A percentile compares a stretch with the other conserved stretches of the same genome.
phyloP scores from a whole-genome alignment of 1,284 basidiomycete species.

The Rugosomyces carneus region DNA sequence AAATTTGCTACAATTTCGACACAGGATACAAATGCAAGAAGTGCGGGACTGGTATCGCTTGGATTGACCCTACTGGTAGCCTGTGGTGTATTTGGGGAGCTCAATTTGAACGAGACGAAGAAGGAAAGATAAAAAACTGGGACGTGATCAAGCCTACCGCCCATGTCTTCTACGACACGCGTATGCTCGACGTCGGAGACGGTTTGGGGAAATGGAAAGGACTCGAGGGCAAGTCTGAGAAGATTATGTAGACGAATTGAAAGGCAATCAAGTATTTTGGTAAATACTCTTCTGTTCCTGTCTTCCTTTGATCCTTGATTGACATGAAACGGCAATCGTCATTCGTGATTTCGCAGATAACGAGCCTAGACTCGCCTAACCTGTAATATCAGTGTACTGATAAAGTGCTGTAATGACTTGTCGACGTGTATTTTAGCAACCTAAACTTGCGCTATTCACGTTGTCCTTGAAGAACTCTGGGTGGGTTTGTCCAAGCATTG shows the following conservation, averaged over 20 bases:
- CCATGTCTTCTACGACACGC: slow-evolving; percentile 12
- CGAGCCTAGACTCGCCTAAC: too few relatives aligned
- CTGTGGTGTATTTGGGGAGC: slow-evolving; percentile 52
- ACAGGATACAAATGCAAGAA: slow-evolving; percentile 51
- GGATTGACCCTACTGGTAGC: slow-evolving; percentile 38
- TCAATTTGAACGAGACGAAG: slow-evolving; percentile 41
- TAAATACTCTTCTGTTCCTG: neutral
- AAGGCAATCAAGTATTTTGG: neutral
- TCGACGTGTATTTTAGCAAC: too few relatives aligned
- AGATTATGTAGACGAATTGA: neutral
- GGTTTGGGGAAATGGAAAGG: slow-evolving; percentile 10
- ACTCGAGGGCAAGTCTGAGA: slow-evolving; percentile 9
- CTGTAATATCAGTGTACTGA: too few relatives aligned
- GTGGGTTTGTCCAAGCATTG: too few relatives aligned
- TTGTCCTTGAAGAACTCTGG: too few relatives aligned
- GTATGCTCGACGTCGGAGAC: slow-evolving; percentile 35
- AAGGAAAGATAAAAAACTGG: slow-evolving; percentile 6
- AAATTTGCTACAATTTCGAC: slow-evolving; percentile 38
- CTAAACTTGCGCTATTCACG: too few relatives aligned
- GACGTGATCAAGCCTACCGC: slow-evolving; percentile 11
- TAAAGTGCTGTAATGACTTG: too few relatives aligned
- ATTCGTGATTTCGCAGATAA: too few relatives aligned
- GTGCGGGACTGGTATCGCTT: slow-evolving; percentile 49
- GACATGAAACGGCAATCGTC: neutral
- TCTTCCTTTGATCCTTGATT: neutral